Evolutionary conservation across 2,329 filamentous ascomycete genomes (phyloP).

Genomic region (Penicillium sp.): DNA sequence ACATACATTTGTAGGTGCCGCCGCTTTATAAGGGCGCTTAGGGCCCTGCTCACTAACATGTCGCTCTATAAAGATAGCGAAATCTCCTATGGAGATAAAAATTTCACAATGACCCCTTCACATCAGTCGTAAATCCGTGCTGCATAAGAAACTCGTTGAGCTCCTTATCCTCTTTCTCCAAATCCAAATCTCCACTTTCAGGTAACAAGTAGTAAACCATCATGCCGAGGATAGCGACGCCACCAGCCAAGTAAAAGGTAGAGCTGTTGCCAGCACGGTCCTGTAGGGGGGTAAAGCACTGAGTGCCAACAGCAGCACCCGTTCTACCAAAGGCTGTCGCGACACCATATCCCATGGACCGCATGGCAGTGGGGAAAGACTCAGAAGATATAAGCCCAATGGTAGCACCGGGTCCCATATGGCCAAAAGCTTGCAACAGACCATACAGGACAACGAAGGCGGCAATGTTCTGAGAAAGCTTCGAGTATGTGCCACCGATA

Average conservation of each 20-base stretch:
- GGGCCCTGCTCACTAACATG: too few species aligned
- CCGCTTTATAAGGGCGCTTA: neutral
- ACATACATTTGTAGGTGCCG: too few species aligned
- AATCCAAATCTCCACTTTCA: slow-evolving; percentile 30
- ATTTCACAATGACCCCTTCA: neutral
- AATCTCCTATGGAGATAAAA: neutral
- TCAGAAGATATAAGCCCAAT: slow-evolving; percentile 37
- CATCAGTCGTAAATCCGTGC: slow-evolving; percentile 20
- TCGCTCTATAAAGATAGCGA: neutral
- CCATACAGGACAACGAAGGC: slow-evolving; percentile 39
- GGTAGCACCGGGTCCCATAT: slow-evolving; percentile 39
- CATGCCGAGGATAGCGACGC: slow-evolving; percentile 31
- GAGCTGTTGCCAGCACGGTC: slow-evolving; percentile 29
- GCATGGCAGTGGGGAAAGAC: slow-evolving; percentile 35
- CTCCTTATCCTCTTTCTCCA: slow-evolving; percentile 30
- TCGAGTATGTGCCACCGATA: slow-evolving; percentile 31
- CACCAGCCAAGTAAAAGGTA: slow-evolving; percentile 36
- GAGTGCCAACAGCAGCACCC: slow-evolving; percentile 37
- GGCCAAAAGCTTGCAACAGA: slow-evolving; percentile 33
- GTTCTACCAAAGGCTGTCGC: slow-evolving; percentile 37
- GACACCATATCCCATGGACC: slow-evolving; percentile 36
- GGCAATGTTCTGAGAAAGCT: slow-evolving; percentile 30
- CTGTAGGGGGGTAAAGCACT: slow-evolving; percentile 37
- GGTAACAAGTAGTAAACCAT: slow-evolving; percentile 34
- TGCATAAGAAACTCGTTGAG: slow-evolving; percentile 26